These are phyloP conservation scores for Colletotrichum zoysiae DNA, from an alignment of 2,329 filamentous ascomycete species.

Conservation along the genomic window DNA sequence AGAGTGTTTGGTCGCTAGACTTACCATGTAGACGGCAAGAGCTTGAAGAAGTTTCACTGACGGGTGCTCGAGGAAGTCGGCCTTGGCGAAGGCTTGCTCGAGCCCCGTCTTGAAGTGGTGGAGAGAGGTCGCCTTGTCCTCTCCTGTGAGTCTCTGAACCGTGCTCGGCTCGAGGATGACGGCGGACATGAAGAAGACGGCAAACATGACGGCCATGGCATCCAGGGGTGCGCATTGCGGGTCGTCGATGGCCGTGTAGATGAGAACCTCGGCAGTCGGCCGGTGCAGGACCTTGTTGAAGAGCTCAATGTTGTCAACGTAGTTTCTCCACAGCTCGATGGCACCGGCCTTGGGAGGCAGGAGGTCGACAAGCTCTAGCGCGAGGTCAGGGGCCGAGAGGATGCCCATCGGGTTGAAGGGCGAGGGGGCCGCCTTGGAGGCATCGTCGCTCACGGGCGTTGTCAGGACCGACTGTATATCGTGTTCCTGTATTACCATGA, in stretches of 20 bases:
- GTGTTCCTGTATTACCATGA: slow-evolving; percentile 39
- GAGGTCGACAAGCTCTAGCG: slow-evolving; percentile 41
- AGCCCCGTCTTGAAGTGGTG: slow-evolving; percentile 50
- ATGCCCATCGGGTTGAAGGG: slow-evolving; percentile 52
- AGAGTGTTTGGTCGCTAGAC: slow-evolving; percentile 1
- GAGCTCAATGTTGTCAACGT: slow-evolving; percentile 47
- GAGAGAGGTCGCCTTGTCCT: slow-evolving; percentile 46
- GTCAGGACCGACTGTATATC: slow-evolving; percentile 43
- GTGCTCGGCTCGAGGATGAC: slow-evolving; percentile 55
- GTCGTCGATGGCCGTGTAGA: slow-evolving; percentile 51
- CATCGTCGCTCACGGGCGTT: slow-evolving; percentile 27
- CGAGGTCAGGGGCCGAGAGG: slow-evolving; percentile 46
- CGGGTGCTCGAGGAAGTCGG: slow-evolving; percentile 56
- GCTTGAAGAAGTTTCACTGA: slow-evolving; percentile 53
- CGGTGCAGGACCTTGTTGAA: slow-evolving; percentile 49
- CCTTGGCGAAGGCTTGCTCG: slow-evolving; percentile 54
- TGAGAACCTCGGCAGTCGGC: slow-evolving; percentile 48
- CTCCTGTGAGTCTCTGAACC: slow-evolving; percentile 47
- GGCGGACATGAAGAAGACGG: slow-evolving; percentile 64
- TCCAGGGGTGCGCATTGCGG: slow-evolving; percentile 47
- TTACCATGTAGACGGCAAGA: slow-evolving; percentile 54
- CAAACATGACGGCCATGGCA: slow-evolving; percentile 55
- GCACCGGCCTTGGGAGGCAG: slow-evolving; percentile 46
- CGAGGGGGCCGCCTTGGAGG: slow-evolving; percentile 30
- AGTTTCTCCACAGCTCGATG: slow-evolving; percentile 50